Percentiles rank a stretch among this genome's conserved stretches.
Evolutionary conservation across 1,284 basidiomycete species (phyloP).

Genomic region (Apiotrichum laibachii): DNA sequence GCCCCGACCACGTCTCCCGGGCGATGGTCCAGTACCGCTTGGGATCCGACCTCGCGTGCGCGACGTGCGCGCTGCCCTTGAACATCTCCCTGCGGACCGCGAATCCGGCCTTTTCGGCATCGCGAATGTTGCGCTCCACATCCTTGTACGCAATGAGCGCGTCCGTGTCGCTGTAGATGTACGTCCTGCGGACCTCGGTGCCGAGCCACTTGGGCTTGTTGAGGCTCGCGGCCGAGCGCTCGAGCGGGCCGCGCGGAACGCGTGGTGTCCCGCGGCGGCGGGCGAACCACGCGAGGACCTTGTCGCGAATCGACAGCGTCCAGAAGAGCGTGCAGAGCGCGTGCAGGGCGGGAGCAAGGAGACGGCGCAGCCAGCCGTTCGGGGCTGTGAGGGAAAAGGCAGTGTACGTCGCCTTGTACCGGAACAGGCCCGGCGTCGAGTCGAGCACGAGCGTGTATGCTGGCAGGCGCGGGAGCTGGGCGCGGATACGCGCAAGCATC

Average conservation of each 20-base stretch:
- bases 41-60: conserved; percentile 13
- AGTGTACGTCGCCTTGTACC: conserved; percentile 4
- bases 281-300: not conserved
- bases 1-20: conserved; percentile 13
- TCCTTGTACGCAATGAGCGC: conserved; percentile 12
- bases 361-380: not conserved
- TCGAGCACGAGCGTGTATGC: conserved; percentile 17
- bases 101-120: conserved; percentile 12
- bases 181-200: conserved; percentile 14
- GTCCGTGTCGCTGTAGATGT: conserved; percentile 20
- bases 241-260: conserved; percentile 4
- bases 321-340: conserved; percentile 12
- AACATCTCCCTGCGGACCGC: conserved; percentile 17
- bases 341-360: conserved; percentile 14
- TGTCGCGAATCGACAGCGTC: not conserved
- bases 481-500: conserved; percentile 7
- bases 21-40: conserved; percentile 25
- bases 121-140: conserved; percentile 16
- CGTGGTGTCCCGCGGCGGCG: not conserved
- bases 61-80: conserved; percentile 18
- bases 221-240: not conserved
- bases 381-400: conserved; percentile 10
- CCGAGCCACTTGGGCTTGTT: not conserved
- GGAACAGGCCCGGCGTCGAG: conserved; percentile 17
- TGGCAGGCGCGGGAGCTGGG: conserved; percentile 1